A percentile compares a stretch with the other conserved stretches of the same genome.
These are phyloP conservation scores for Metschnikowia matae DNA, from an alignment of 805 yeast genomes.

Conservation along the genomic window DNA sequence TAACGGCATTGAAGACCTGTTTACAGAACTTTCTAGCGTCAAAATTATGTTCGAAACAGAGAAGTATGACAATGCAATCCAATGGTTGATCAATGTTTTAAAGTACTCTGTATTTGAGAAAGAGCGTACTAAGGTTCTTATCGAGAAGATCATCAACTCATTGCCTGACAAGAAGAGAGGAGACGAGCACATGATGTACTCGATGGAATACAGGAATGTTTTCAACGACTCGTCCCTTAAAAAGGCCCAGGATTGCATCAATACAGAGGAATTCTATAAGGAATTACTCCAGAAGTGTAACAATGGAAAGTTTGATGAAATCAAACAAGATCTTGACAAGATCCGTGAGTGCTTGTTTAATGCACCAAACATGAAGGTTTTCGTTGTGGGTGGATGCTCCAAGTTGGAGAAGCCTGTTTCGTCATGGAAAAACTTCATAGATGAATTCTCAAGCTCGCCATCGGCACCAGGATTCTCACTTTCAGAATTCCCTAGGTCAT, in stretches of 20 bases:
- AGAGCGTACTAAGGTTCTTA: constrained; percentile 59
- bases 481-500: constrained; percentile 48
- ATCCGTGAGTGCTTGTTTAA: constrained; percentile 52
- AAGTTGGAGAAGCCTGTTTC: constrained; percentile 53
- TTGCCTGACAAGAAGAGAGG: constrained; percentile 61
- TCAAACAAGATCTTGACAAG: constrained; percentile 48
- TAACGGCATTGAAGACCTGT: constrained; percentile 54
- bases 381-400: constrained; percentile 66
- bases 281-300: constrained; percentile 44
- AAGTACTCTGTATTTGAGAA: constrained; percentile 69
- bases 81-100: constrained; percentile 70
- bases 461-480: constrained; percentile 13
- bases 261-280: constrained; percentile 55
- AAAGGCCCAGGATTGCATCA: constrained; percentile 61
- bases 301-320: constrained; percentile 46
- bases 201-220: constrained; percentile 52
- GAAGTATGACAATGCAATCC: constrained; percentile 64
- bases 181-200: constrained; percentile 60
- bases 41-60: constrained; percentile 55
- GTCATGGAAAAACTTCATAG: constrained; percentile 47
- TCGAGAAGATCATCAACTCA: constrained; percentile 57
- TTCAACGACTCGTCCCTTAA: constrained; percentile 59
- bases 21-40: constrained; percentile 63
- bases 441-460: constrained; percentile 13
- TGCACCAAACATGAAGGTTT: constrained; percentile 57